Conservation (phyloP, 2,329 filamentous ascomycete species). For the Tothia fuscella region DNA sequence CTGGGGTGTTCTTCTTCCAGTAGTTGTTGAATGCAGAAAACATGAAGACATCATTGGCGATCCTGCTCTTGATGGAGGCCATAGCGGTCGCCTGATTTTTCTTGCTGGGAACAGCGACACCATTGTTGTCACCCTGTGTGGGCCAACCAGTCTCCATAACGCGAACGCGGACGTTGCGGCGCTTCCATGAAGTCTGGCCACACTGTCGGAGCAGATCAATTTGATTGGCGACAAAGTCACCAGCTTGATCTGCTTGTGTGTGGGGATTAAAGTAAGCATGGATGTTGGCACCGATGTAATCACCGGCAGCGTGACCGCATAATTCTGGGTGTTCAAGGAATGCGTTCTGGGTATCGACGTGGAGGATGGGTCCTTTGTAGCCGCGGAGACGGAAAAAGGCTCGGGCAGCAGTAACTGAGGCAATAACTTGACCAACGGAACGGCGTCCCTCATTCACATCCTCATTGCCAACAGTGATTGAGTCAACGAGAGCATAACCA, state of each 20-base stretch:
- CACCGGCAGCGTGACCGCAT: constrained; percentile 49
- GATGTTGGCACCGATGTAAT: constrained; percentile 70
- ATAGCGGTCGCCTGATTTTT: constrained; percentile 57
- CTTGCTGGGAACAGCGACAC: constrained; percentile 54
- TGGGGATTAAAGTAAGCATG: constrained; percentile 73
- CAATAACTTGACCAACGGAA: constrained; percentile 40
- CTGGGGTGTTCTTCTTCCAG: constrained; percentile 58
- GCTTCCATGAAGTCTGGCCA: not conserved
- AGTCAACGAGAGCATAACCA: constrained; percentile 58
- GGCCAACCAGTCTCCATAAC: constrained; percentile 85
- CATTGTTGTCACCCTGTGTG: constrained; percentile 52
- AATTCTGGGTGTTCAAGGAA: constrained; percentile 55
- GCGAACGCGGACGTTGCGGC: constrained; percentile 46
- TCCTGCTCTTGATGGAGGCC: constrained; percentile 48
- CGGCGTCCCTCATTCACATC: constrained; percentile 54
- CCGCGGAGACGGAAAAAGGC: constrained; percentile 46
- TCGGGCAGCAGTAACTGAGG: constrained; percentile 47
- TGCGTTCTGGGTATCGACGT: constrained; percentile 67
- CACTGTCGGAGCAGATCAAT: constrained; percentile 33
- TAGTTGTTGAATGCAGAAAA: constrained; percentile 70
- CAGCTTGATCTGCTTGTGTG: constrained; percentile 48
- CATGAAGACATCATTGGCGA: constrained; percentile 50
- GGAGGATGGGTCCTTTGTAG: constrained; percentile 62
- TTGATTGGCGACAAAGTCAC: constrained; percentile 52
- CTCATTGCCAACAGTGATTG: constrained; percentile 72